Evolutionary conservation across 2,329 filamentous ascomycete species (phyloP), one percentile per base, ranked within the genome.

Genomic region (Pseudogymnoascus sp.): DNA sequence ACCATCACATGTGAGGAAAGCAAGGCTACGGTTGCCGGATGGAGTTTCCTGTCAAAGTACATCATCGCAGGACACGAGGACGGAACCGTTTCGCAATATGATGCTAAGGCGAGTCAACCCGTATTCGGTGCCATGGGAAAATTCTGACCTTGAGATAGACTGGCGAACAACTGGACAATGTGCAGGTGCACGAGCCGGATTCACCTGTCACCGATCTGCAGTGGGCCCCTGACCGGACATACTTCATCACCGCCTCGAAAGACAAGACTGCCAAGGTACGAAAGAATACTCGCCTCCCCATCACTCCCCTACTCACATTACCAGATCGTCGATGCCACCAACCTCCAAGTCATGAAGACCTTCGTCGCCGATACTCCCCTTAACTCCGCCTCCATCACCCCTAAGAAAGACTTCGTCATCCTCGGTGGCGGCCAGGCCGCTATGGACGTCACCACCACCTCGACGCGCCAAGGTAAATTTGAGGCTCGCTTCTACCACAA

Each of bases 401-500:
- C 90, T 63, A 95, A 96, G 79, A 97, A 97, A 81, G 92, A 97
- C 75, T 99, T 91, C 75, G 93, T 99, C 69, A 96, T 99, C 74
- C 88, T 99, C 49, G 95, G 95, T 72, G 95, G 95, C 86, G 95
- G 95, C 71, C 95, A 99, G 80, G 95, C 93, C 68, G 95, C 95
- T 75, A 97, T 97, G 91, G 93, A 97, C 75, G 95, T 99, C 78
- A 99, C 95, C 64, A 96, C 91, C 62, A 97, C 95, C 61, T 89
- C 89, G 36, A 88, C 92, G 60, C 87, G 95, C 69, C 95, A 99
- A 83, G 95, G 95, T 80, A 97, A 97, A 81, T 99, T 99, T 82
- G 95, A 99, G 79, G 95, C 95, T 49, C 88, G 95, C 69, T 99
- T 99, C 84, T 99, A 97, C 84, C 95, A 99, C 88, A 97, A 96